These are phyloP conservation scores for Lasiodiplodia theobromae DNA, from an alignment of 2,329 filamentous ascomycete species.

Conservation along the genomic window DNA sequence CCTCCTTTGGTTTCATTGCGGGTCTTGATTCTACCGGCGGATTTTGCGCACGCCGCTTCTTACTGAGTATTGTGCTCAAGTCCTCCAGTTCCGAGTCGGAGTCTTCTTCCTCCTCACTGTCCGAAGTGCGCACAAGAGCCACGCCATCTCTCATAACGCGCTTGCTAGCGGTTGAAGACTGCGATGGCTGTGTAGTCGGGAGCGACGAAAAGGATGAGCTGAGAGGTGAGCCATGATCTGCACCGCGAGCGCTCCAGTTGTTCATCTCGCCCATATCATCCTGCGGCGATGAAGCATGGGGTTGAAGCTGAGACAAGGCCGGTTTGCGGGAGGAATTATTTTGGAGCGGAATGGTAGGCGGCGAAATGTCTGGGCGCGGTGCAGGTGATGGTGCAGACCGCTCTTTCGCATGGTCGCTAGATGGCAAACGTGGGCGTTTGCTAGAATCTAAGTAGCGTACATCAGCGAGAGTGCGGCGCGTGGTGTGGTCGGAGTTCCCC, in stretches of 20 bases:
- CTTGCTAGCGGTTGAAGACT: conserved; percentile 50
- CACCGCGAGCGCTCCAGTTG: background rate
- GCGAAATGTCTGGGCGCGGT: background rate
- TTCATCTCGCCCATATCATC: background rate
- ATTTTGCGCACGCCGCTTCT: conserved; percentile 23
- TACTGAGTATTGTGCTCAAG: conserved; percentile 24
- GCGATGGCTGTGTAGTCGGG: conserved; percentile 1
- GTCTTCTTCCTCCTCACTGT: conserved; percentile 66
- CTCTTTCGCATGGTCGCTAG: background rate
- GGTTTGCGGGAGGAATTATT: background rate
- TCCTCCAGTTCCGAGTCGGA: conserved; percentile 55
- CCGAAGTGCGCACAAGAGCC: conserved; percentile 67
- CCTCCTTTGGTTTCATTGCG: conserved; percentile 32
- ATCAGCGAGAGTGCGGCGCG: background rate
- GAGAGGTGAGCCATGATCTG: background rate
- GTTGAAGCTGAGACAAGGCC: background rate
- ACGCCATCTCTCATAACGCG: conserved; percentile 61
- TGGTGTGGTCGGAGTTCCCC: background rate
- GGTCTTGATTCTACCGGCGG: conserved; percentile 40
- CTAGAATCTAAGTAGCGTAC: background rate
- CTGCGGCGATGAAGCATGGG: background rate
- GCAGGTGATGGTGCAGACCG: background rate
- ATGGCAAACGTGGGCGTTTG: conserved; percentile 5
- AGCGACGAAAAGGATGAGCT: conserved; percentile 42
- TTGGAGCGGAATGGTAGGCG: background rate